A percentile compares a stretch with the other conserved stretches of the same genome.
Evolutionary conservation across 2,329 filamentous ascomycete genomes (phyloP).

Genomic region (Verticillium dahliae): DNA sequence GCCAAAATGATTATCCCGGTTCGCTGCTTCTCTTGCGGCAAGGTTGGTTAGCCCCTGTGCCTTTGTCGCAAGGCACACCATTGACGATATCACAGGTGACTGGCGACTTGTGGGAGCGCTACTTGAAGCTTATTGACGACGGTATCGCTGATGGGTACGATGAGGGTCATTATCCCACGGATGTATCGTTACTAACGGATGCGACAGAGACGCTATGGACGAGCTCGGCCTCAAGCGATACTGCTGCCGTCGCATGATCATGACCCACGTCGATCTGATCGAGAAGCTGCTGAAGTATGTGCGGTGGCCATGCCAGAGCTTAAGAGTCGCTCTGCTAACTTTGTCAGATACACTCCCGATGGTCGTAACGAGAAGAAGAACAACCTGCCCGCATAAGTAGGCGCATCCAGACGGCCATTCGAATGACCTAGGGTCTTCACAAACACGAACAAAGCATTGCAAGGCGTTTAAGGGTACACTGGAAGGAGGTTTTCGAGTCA

Average conservation of each 20-base stretch:
- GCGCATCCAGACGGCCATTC: neutral
- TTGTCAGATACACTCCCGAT: slow-evolving; percentile 51
- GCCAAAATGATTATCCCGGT: slow-evolving; percentile 94
- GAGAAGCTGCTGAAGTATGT: slow-evolving; percentile 92
- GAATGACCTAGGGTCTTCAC: neutral
- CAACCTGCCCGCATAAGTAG: slow-evolving; percentile 22
- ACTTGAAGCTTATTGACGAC: slow-evolving; percentile 80
- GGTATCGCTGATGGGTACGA: slow-evolving; percentile 67
- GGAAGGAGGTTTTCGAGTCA: neutral
- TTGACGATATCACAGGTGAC: slow-evolving; percentile 64
- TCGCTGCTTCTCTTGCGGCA: slow-evolving; percentile 97
- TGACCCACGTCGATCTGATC: slow-evolving; percentile 98
- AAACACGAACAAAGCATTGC: slow-evolving; percentile 10
- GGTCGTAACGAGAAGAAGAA: slow-evolving; percentile 58
- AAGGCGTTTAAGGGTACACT: slow-evolving; percentile 12
- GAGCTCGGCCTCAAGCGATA: slow-evolving; percentile 89
- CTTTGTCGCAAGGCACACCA: slow-evolving; percentile 8
- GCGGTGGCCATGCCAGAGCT: neutral
- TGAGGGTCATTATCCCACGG: neutral
- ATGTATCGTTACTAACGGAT: neutral
- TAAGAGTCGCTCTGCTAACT: neutral
- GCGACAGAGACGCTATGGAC: slow-evolving; percentile 84
- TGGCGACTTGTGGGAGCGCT: slow-evolving; percentile 95
- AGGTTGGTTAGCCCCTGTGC: slow-evolving; percentile 54
- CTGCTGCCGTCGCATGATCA: slow-evolving; percentile 98